These are phyloP conservation scores for Achaetomium macrosporum DNA, from an alignment of 2,329 filamentous ascomycete species.

Conservation along the genomic window DNA sequence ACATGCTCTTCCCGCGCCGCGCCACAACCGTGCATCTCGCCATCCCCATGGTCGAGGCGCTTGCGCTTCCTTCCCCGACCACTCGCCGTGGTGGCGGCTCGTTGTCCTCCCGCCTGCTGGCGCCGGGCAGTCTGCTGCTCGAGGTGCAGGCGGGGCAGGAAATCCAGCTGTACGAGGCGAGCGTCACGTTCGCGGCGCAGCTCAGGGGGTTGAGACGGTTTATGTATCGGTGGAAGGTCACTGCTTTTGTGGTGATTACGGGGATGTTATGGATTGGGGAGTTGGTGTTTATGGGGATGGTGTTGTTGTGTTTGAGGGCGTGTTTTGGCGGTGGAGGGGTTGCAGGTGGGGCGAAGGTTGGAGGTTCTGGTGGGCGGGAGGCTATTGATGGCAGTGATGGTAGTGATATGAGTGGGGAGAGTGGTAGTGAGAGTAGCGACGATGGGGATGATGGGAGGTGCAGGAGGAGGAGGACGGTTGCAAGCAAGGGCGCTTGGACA, in stretches of 20 bases:
- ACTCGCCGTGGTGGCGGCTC: constrained; percentile 25
- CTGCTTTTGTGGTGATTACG: constrained; percentile 64
- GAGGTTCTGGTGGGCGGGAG: constrained; percentile 13
- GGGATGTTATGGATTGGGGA: constrained; percentile 71
- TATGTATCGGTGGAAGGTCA: constrained; percentile 77
- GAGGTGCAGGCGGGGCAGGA: constrained; percentile 64
- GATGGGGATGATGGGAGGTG: background rate
- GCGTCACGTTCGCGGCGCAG: constrained; percentile 64
- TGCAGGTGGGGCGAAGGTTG: background rate
- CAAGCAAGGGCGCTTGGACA: background rate
- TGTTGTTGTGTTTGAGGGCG: constrained; percentile 53
- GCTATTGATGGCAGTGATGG: background rate
- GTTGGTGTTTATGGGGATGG: constrained; percentile 58
- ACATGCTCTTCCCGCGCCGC: constrained; percentile 58
- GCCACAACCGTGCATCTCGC: constrained; percentile 58
- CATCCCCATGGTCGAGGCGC: constrained; percentile 66
- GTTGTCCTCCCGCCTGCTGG: too few relatives aligned
- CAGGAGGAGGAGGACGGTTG: background rate
- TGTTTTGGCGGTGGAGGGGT: constrained; percentile 24
- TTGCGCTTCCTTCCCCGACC: constrained; percentile 48
- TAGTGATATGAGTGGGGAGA: background rate
- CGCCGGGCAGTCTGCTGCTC: constrained; percentile 44
- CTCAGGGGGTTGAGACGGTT: constrained; percentile 73
- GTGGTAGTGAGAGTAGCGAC: background rate
- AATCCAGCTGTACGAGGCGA: constrained; percentile 70